Evolutionary conservation across 805 yeast genomes (phyloP).

Genomic region (Zygotorulaspora sp.): DNA sequence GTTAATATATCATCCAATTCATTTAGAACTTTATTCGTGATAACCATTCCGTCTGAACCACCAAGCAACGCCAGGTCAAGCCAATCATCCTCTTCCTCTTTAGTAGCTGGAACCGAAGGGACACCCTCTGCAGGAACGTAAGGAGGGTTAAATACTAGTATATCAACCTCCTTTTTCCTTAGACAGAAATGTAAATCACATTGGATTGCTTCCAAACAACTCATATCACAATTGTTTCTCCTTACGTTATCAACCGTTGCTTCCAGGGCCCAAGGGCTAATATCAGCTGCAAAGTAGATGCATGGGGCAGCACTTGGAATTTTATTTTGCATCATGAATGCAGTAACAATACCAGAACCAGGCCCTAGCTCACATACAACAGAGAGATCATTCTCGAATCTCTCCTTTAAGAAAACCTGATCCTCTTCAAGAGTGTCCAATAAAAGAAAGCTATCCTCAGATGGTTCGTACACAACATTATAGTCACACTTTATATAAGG

Average conservation of each 20-base stretch:
- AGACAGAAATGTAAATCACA: slow-evolving; percentile 54
- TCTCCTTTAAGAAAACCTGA: slow-evolving; percentile 32
- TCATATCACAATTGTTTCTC: slow-evolving; percentile 30
- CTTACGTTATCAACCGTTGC: slow-evolving; percentile 45
- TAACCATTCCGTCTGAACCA: slow-evolving; percentile 85
- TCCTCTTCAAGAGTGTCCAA: slow-evolving; percentile 76
- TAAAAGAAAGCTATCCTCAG: slow-evolving; percentile 85
- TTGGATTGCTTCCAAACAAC: slow-evolving; percentile 47
- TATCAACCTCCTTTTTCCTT: slow-evolving; percentile 48
- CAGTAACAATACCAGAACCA: slow-evolving; percentile 85
- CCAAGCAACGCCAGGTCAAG: slow-evolving; percentile 87
- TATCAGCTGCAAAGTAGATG: slow-evolving; percentile 64
- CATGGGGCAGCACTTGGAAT: slow-evolving; percentile 40
- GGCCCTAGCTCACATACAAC: slow-evolving; percentile 80
- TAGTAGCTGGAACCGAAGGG: slow-evolving; percentile 51
- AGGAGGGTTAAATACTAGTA: slow-evolving; percentile 90
- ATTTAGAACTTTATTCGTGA: slow-evolving; percentile 63
- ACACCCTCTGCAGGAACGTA: slow-evolving; percentile 85
- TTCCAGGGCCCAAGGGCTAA: slow-evolving; percentile 72
- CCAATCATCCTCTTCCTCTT: slow-evolving; percentile 58
- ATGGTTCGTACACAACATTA: slow-evolving; percentile 85
- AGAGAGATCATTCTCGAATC: slow-evolving; percentile 39
- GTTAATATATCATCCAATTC: slow-evolving; percentile 50
- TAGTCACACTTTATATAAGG: slow-evolving; percentile 61
- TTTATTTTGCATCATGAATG: slow-evolving; percentile 58